Evolutionary conservation across 805 yeast species (phyloP).

Genomic region (Kodamaea jinghongensis): DNA sequence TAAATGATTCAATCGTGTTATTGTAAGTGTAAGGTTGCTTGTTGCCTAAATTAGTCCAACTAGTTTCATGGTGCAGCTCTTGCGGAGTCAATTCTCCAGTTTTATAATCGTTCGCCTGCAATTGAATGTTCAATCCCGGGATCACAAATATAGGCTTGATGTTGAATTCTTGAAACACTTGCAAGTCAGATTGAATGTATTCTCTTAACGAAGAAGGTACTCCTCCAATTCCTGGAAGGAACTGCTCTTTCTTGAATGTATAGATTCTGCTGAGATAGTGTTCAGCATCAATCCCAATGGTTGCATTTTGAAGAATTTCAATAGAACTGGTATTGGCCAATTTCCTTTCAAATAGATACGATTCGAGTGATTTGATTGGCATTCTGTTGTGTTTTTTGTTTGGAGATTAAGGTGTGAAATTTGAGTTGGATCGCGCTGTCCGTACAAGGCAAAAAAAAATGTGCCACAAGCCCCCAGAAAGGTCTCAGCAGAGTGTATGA

Average conservation of each 20-base stretch:
- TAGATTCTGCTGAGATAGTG: constrained; percentile 69
- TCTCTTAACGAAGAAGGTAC: constrained; percentile 61
- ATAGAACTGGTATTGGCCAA: constrained; percentile 60
- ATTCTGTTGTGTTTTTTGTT: constrained; percentile 15
- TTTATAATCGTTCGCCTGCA: constrained; percentile 32
- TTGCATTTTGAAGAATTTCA: constrained; percentile 61
- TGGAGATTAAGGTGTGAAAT: too few species aligned
- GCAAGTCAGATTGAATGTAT: constrained; percentile 60
- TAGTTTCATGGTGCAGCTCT: constrained; percentile 38
- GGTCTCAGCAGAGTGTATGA: too few species aligned
- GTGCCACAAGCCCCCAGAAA: too few species aligned
- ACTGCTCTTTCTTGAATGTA: constrained; percentile 63
- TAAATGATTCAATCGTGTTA: constrained; percentile 45
- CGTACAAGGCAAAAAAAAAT: background rate
- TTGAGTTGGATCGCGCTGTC: background rate
- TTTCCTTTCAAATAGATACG: constrained; percentile 65
- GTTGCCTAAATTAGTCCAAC: constrained; percentile 37
- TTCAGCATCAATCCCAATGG: constrained; percentile 80
- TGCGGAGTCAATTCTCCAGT: constrained; percentile 36
- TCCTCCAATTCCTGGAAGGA: constrained; percentile 77
- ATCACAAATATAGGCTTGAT: constrained; percentile 81
- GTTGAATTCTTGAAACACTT: constrained; percentile 54
- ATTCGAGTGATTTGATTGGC: constrained; percentile 59
- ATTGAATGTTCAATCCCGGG: constrained; percentile 56
- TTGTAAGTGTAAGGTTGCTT: constrained; percentile 21